Conservation (phyloP, 2,329 filamentous ascomycete species). For the Pseudogymnoascus sp. region DNA sequence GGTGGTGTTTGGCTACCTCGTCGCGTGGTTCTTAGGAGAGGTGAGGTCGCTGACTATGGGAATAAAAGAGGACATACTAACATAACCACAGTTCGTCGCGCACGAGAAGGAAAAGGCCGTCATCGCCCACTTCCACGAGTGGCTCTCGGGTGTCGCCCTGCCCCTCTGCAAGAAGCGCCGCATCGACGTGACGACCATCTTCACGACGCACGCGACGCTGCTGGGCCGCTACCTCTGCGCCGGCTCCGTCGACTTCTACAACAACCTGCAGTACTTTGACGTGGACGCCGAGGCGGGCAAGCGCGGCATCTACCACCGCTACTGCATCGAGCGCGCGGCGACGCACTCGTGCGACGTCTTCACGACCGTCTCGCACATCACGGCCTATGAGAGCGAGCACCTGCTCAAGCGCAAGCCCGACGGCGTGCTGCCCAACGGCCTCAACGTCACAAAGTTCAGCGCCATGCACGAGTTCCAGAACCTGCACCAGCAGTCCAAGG, state of each 20-base stretch:
- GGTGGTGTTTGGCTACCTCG: conserved; percentile 93
- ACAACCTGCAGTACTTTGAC: conserved; percentile 95
- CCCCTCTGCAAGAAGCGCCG: conserved; percentile 87
- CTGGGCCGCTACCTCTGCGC: conserved; percentile 94
- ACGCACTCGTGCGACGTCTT: conserved; percentile 93
- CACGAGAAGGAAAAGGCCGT: conserved; percentile 89
- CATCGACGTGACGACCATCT: conserved; percentile 96
- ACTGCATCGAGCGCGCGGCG: conserved; percentile 93
- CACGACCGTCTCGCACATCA: conserved; percentile 97
- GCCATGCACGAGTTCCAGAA: conserved; percentile 99
- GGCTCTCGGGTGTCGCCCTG: conserved; percentile 89
- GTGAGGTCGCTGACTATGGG: conserved; percentile 45
- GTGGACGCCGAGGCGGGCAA: conserved; percentile 95
- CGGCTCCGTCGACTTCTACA: conserved; percentile 98
- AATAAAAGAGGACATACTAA: too few species aligned
- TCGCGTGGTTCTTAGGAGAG: conserved; percentile 97
- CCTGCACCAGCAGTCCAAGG: conserved; percentile 89
- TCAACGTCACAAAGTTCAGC: conserved; percentile 98
- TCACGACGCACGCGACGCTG: conserved; percentile 94
- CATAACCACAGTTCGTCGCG: conserved; percentile 65
- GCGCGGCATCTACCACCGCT: conserved; percentile 95
- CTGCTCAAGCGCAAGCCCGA: conserved; percentile 95
- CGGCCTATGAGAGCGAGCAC: conserved; percentile 96
- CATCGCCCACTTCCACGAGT: conserved; percentile 98
- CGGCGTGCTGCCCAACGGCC: conserved; percentile 88